Evolutionary conservation across 176 grass and related monocot genomes (phyloP).

Genomic region (Aegilops umbellulata): DNA sequence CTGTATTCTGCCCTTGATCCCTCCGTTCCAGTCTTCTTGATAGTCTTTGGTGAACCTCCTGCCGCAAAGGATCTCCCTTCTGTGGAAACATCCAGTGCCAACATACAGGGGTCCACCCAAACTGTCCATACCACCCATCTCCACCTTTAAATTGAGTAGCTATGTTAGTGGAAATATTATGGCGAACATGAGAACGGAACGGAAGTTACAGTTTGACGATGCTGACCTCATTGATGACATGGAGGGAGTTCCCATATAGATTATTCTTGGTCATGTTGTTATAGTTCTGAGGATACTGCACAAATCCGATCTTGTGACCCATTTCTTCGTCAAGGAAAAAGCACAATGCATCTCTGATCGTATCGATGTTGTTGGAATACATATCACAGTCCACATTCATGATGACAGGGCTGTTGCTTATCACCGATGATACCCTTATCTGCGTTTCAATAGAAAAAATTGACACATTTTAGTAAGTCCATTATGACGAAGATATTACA

Average conservation of each 20-base stretch:
- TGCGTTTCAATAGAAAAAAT: background rate
- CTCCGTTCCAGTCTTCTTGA: conserved; percentile 29
- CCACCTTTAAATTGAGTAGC: conserved; percentile 27
- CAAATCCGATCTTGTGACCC: conserved; percentile 42
- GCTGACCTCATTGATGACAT: conserved; percentile 15
- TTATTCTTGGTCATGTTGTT: conserved; percentile 48
- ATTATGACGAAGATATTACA: background rate
- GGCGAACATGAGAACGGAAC: background rate
- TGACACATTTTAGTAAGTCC: background rate
- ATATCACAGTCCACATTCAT: conserved; percentile 60
- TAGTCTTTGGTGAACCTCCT: conserved; percentile 29
- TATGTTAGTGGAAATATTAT: background rate
- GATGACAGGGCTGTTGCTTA: conserved; percentile 60
- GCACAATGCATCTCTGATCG: conserved; percentile 44
- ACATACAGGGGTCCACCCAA: conserved; percentile 44
- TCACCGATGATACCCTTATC: conserved; percentile 56
- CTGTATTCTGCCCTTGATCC: background rate
- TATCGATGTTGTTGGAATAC: conserved; percentile 56
- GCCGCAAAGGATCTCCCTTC: conserved; percentile 44
- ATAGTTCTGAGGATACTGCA: conserved; percentile 47
- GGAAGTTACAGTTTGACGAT: background rate
- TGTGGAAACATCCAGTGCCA: conserved; percentile 57
- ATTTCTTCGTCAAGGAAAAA: conserved; percentile 58
- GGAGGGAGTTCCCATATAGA: conserved; percentile 39
- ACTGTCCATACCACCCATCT: conserved; percentile 42